Evolutionary conservation across 2,329 filamentous ascomycete genomes (phyloP).

Genomic region (Epichloe sp.): DNA sequence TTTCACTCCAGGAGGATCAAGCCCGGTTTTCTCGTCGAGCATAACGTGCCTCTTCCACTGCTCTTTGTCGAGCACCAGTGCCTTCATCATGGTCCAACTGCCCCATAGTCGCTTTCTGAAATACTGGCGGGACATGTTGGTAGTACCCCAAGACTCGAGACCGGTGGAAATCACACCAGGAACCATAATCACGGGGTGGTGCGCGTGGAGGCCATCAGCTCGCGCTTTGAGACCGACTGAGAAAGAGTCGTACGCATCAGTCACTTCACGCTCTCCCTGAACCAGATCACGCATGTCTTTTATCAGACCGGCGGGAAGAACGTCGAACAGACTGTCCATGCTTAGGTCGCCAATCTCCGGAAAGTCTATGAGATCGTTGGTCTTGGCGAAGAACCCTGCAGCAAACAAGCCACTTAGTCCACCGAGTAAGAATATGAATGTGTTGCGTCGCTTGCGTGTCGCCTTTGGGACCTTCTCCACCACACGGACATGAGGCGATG

Average conservation of each 20-base stretch:
- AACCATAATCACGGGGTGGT: slow-evolving; percentile 91
- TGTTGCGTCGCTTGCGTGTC: slow-evolving; percentile 58
- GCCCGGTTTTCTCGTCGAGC: slow-evolving; percentile 80
- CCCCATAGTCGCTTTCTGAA: slow-evolving; percentile 94
- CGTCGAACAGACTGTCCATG: slow-evolving; percentile 77
- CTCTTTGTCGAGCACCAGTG: slow-evolving; percentile 83
- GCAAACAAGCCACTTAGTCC: slow-evolving; percentile 82
- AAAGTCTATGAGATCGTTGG: slow-evolving; percentile 79
- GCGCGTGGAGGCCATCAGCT: slow-evolving; percentile 64
- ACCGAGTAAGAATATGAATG: slow-evolving; percentile 76
- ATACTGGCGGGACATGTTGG: slow-evolving; percentile 71
- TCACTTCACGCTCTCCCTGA: slow-evolving; percentile 68
- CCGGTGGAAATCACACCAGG: slow-evolving; percentile 96
- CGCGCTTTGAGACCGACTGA: slow-evolving; percentile 75
- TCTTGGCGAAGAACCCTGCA: slow-evolving; percentile 80
- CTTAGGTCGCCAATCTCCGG: slow-evolving; percentile 58
- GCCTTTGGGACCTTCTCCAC: slow-evolving; percentile 30
- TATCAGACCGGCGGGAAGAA: slow-evolving; percentile 72
- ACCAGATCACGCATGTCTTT: slow-evolving; percentile 77
- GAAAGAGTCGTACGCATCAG: slow-evolving; percentile 88
- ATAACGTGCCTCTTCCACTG: slow-evolving; percentile 94
- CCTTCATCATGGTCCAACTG: slow-evolving; percentile 98
- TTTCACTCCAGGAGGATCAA: slow-evolving; percentile 85
- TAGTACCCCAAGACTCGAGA: slow-evolving; percentile 91
- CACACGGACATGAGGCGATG: slow-evolving; percentile 26